Conservation (phyloP, 441 rosid genomes). For the Gossypium gossypioides region DNA sequence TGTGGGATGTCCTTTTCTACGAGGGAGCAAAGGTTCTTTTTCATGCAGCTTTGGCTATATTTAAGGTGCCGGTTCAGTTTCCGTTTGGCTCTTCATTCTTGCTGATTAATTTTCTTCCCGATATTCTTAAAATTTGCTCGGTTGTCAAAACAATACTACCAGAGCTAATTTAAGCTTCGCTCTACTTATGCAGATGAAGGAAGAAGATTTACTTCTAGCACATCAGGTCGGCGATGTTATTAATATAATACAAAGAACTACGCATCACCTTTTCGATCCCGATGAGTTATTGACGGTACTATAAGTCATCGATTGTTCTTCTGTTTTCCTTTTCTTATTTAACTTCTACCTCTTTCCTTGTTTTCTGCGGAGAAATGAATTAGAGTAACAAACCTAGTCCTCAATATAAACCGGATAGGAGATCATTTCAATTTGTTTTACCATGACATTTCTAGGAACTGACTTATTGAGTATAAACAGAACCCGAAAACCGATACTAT, state of each 20-base stretch:
- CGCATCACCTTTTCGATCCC: conserved; percentile 88
- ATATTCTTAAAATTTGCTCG: neutral
- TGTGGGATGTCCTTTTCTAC: conserved; percentile 91
- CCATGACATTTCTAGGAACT: too few species aligned
- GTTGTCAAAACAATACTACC: neutral
- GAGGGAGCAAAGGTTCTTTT: conserved; percentile 95
- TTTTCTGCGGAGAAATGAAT: too few species aligned
- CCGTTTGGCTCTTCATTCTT: neutral
- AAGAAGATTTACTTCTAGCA: conserved; percentile 65
- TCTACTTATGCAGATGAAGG: conserved; percentile 64
- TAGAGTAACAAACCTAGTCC: too few species aligned
- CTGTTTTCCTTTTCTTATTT: neutral
- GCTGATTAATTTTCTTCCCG: neutral
- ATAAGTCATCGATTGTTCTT: neutral
- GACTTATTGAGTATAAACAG: too few species aligned
- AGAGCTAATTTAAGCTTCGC: neutral
- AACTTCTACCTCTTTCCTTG: too few species aligned
- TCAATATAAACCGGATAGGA: too few species aligned
- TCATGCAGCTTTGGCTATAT: conserved; percentile 91
- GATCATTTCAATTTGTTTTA: too few species aligned
- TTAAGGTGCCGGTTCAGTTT: conserved; percentile 46
- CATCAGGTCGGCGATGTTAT: conserved; percentile 90
- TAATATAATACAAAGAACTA: conserved; percentile 67
- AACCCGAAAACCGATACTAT: too few species aligned
- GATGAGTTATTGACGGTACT: conserved; percentile 78